Base-by-base conservation (phyloP, 768 basidiomycete species). In the Cyclocybe aegerita region DNA sequence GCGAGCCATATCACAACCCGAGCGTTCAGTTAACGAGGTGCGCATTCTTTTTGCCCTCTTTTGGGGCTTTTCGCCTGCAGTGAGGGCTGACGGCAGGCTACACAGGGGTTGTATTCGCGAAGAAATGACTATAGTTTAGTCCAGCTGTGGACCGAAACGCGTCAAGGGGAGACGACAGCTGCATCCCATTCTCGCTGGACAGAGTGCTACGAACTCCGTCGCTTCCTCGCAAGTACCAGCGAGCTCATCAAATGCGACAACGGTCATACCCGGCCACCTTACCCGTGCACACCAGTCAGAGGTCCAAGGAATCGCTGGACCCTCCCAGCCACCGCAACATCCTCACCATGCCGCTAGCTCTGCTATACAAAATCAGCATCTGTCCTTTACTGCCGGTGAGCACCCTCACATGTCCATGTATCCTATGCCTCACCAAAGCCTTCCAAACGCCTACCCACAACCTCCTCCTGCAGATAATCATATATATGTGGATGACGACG, bases 21-120 rank as follows among this genome's bases (percentile, higher is more conserved):
- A 60, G 72, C 51, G 45, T 66, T 38, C 56, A 74, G 70, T 50
- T 66, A n/a, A 64, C 64, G 3, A 50, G 64, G 68, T 66, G 34
- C 0, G 53, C 44, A 11, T 5, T 38, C 11, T 40, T 1, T 38
- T n/a, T 14, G n/a, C n/a, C n/a, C n/a, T n/a, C n/a, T 35, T 44
- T 16, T 38, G 34, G 3, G 30, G 12, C 10, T 6, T 14, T 1
- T 36, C n/a, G 9, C 46, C 49, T 15, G 4, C 16, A 42, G 23
- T 15, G 8, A 16, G n/a, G 32, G 35, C 50, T n/a, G 48, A 39
- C 14, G 32, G 14, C 10, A 8, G 1, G 10, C 12, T 14, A 16
- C 2, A 23, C 33, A 59, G 55, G n/a, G 57, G 53, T 41, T 59
- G 53, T 42, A 48, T 59, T 15, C 49, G 50, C 8, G 54, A 47